Conservation (phyloP, 2,329 filamentous ascomycete species). For the Colletotrichum sp. region DNA sequence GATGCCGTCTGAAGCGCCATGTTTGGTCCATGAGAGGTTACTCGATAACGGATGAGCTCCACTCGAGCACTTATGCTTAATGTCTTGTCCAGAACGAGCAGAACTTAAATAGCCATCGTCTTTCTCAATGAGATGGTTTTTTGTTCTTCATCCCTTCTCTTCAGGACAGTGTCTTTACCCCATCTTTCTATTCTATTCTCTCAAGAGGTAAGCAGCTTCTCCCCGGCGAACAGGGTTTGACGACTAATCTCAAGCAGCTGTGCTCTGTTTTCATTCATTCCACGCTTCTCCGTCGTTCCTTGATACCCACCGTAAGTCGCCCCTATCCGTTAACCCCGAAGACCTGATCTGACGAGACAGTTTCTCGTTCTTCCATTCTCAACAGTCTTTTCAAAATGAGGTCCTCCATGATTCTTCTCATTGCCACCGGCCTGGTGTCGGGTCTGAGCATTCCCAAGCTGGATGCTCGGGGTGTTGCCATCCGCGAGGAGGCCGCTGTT, state of each 20-base stretch:
- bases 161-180: constrained; percentile 13
- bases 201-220: constrained; percentile 9
- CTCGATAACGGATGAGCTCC: not conserved
- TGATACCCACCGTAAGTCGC: constrained; percentile 15
- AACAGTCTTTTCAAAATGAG: constrained; percentile 29
- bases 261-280: constrained; percentile 31
- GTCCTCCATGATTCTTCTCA: constrained; percentile 29
- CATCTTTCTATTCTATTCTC: constrained; percentile 3
- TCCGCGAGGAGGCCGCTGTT: not conserved
- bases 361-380: constrained; percentile 2
- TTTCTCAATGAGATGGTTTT: not conserved
- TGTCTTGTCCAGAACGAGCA: not conserved
- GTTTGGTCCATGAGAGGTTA: not conserved
- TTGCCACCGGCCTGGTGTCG: constrained; percentile 35
- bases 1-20: constrained; percentile 10
- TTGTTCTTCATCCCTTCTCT: constrained; percentile 13
- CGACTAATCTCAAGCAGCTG: constrained; percentile 25
- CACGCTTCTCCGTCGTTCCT: constrained; percentile 14
- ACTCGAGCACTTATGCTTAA: constrained; percentile 12
- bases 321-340: no score
- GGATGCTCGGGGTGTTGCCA: not conserved
- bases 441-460: constrained; percentile 28
- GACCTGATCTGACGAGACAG: not conserved
- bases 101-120: constrained; percentile 10
- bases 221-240: not conserved